Evolutionary conservation across 2,329 filamentous ascomycete species (phyloP), one percentile per base, ranked within the genome.

Genomic region (Colletotrichum incanum): DNA sequence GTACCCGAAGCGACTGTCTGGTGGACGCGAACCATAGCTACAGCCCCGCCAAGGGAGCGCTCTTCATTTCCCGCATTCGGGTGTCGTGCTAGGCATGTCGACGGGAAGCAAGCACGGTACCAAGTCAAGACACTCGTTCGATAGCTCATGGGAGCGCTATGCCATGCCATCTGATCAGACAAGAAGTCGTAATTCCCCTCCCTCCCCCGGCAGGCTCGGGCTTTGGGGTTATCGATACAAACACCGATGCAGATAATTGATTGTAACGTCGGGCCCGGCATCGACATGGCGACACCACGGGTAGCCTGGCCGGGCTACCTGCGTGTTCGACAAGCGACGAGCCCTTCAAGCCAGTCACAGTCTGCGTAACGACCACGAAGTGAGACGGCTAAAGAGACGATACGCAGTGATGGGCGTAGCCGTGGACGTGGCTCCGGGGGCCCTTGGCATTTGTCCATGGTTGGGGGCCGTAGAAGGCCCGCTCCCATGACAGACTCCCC

Each of bases 1-100:
- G 65, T 67, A 67, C 65, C 65, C 65, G 65, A 63, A 47, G 9
- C 65, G 41, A 34, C 20, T 31, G 37, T 20, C 39, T 37, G 23
- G 5, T 37, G 23, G 5, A 50, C 11, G 23, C 47, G 16, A 16
- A 16, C 23, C 14, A 26, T 3, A 20, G 50, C 12, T 9, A 11
- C 16, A 20, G 49, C 26, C 28, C 31, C 18, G 31, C 16, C 28
- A 23, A 14, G 54, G 54, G 6, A 39, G 12, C n/a, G 6, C 34
- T 1, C 52, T 23, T 34, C 20, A 34, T 55, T 37, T 55, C 8
- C 34, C n/a, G n/a, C 54, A 14, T 56, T 56, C n/a, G 34, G 6
- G 26, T 16, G 9, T 37, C 20, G n/a, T 37, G 16, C 31, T n/a
- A n/a, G n/a, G n/a, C 20, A 14, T 16, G 52, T 16, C 52, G 52